phyloP scores from a whole-genome alignment of 805 yeast genomes.

The Phaffomyces opuntiae region DNA sequence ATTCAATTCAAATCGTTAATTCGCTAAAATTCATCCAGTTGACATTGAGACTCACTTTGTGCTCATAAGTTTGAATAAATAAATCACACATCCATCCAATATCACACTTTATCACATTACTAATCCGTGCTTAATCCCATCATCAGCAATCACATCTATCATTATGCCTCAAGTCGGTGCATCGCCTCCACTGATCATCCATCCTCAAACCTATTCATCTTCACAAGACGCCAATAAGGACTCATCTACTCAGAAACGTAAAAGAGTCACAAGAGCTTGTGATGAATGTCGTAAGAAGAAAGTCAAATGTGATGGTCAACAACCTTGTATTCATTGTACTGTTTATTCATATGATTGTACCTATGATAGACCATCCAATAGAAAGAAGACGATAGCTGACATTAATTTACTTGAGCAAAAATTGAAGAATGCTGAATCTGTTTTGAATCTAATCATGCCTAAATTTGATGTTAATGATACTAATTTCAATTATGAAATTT shows the following conservation, averaged over 20 bases:
- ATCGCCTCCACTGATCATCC: conserved; percentile 5
- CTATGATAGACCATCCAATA: conserved; percentile 51
- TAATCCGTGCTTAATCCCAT: too few relatives aligned
- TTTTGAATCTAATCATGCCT: conserved; percentile 31
- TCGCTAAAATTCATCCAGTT: too few relatives aligned
- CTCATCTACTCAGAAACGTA: conserved; percentile 34
- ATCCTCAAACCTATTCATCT: neutral
- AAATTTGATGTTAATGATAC: conserved; percentile 30
- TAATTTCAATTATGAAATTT: conserved; percentile 22
- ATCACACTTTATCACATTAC: too few relatives aligned
- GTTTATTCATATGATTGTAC: conserved; percentile 78
- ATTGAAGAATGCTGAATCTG: conserved; percentile 28
- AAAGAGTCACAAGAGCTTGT: conserved; percentile 70
- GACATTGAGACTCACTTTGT: too few relatives aligned
- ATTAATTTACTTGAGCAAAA: conserved; percentile 28
- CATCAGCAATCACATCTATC: too few relatives aligned
- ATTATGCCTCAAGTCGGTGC: conserved; percentile 6
- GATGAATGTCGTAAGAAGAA: conserved; percentile 70
- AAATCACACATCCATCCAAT: too few relatives aligned
- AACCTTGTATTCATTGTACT: conserved; percentile 75
- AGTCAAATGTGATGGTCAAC: conserved; percentile 73
- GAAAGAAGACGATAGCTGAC: conserved; percentile 35
- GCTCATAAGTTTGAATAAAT: too few relatives aligned
- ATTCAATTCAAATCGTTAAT: too few relatives aligned
- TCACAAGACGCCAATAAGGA: conserved; percentile 2